These are phyloP conservation scores for Leishmania amazonensis DNA, from an alignment of 208 protist genomes.

Conservation along the genomic window DNA sequence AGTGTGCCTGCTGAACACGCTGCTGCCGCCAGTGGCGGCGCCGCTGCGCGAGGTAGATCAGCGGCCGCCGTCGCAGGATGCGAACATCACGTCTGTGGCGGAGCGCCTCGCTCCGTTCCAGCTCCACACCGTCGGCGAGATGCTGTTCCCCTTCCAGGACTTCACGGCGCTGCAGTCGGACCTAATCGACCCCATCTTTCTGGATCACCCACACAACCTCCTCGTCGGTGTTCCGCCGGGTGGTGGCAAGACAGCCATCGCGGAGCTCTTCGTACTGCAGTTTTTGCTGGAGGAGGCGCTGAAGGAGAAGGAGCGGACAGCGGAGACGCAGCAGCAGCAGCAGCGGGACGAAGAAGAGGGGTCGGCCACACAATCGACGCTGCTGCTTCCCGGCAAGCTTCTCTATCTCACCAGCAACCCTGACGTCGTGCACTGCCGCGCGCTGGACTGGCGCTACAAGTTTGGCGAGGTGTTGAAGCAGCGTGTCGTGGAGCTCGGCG, in stretches of 20 bases:
- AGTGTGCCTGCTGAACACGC: conserved; percentile 96
- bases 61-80: conserved; percentile 63
- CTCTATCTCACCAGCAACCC: conserved; percentile 83
- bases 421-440: conserved; percentile 72
- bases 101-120: conserved; percentile 73
- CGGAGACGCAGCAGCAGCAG: background rate
- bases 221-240: conserved; percentile 96
- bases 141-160: conserved; percentile 91
- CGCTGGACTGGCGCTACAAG: conserved; percentile 81
- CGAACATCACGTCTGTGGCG: conserved; percentile 69
- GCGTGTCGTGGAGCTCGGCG: conserved; percentile 51
- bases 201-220: conserved; percentile 94
- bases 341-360: background rate
- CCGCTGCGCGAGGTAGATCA: conserved; percentile 71
- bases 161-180: conserved; percentile 97
- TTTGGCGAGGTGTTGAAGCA: conserved; percentile 75
- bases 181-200: conserved; percentile 92
- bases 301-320: conserved; percentile 27
- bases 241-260: conserved; percentile 94
- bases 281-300: conserved; percentile 73
- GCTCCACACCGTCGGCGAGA: conserved; percentile 74
- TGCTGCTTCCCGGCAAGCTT: conserved; percentile 45
- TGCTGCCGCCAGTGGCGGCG: conserved; percentile 79
- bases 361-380: background rate
- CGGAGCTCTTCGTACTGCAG: conserved; percentile 85